phyloP scores from a whole-genome alignment of 345 rosid genomes.

The Syzygium grande region DNA sequence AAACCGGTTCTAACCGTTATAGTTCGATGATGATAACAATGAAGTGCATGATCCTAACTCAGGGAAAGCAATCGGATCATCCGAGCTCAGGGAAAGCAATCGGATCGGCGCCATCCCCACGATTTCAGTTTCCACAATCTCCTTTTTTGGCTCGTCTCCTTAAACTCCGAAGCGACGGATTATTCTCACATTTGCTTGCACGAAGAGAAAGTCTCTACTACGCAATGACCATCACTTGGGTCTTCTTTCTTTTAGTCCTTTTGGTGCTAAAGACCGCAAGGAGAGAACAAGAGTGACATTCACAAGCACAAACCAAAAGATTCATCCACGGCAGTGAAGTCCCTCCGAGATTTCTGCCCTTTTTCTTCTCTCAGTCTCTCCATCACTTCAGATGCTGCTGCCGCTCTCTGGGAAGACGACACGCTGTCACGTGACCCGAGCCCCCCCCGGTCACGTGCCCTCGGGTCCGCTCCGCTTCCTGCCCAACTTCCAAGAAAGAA shows the following conservation, averaged over 20 bases:
- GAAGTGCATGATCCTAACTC: neutral
- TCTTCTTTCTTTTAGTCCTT: neutral
- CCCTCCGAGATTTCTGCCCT: neutral
- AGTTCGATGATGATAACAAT: neutral
- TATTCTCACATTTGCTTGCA: too few species aligned
- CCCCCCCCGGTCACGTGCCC: neutral
- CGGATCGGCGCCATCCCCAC: accelerated
- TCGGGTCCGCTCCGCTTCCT: neutral
- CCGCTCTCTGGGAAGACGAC: neutral
- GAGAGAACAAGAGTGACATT: neutral
- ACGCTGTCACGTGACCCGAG: neutral
- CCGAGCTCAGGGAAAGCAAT: neutral
- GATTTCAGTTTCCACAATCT: neutral
- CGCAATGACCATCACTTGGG: neutral
- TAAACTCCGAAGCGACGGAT: neutral
- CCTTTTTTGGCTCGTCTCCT: neutral
- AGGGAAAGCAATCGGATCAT: neutral
- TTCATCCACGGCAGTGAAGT: neutral
- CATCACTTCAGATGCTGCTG: neutral
- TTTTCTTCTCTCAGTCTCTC: neutral
- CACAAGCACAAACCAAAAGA: neutral
- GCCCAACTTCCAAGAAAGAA: neutral
- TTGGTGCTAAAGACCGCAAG: neutral
- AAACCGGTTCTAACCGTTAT: neutral
- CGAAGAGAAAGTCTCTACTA: neutral